Evolutionary conservation across 495 filamentous ascomycete genomes (phyloP).

Genomic region (Glutinoglossum americanum): DNA sequence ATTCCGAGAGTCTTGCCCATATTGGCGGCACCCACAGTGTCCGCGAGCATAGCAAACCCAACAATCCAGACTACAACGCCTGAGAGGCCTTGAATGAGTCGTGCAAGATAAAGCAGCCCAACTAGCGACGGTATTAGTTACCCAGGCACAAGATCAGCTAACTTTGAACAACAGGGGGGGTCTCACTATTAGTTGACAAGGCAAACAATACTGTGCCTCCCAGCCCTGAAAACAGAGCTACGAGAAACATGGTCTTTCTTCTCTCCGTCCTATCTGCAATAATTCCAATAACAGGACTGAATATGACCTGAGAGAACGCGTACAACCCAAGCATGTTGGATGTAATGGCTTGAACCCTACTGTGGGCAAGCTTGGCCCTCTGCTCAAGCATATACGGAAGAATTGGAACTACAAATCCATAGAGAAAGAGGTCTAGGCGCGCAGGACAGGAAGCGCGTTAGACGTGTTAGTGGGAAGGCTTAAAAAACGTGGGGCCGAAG

Average conservation of each 20-base stretch:
- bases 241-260: conserved; percentile 23
- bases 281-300: conserved; percentile 23
- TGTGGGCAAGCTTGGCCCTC: conserved; percentile 33
- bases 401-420: conserved; percentile 62
- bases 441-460: background rate
- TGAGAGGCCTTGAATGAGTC: conserved; percentile 54
- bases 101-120: conserved; percentile 37
- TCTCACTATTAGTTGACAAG: background rate
- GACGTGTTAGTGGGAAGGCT: no score
- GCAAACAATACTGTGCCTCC: background rate
- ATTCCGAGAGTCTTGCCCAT: conserved; percentile 59
- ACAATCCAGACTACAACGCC: conserved; percentile 67
- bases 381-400: conserved; percentile 51
- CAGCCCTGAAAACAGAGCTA: conserved; percentile 21
- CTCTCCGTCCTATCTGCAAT: conserved; percentile 30
- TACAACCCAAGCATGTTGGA: conserved; percentile 64
- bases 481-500: background rate
- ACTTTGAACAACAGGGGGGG: background rate
- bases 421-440: conserved; percentile 47
- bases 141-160: background rate
- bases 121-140: background rate
- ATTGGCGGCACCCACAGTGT: conserved; percentile 46
- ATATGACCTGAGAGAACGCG: conserved; percentile 45
- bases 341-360: conserved; percentile 49
- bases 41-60: conserved; percentile 60